A percentile compares a stretch with the other conserved stretches of the same genome.
Evolutionary conservation across 1,284 basidiomycete genomes (phyloP).

Genomic region (Papiliotrema nemorosa): DNA sequence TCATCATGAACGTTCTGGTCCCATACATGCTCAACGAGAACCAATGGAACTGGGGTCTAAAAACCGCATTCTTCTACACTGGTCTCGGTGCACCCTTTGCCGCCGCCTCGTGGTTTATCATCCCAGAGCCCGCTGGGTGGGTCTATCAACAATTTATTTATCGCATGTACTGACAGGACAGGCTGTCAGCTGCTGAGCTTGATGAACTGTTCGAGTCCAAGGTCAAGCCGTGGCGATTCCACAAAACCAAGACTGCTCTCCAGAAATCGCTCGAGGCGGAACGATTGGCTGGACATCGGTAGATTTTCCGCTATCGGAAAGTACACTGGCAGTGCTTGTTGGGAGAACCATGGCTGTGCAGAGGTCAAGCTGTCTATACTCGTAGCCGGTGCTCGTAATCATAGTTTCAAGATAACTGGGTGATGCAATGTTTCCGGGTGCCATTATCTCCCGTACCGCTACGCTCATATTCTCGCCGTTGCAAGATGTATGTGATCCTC

Average conservation of each 20-base stretch:
- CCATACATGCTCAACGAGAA: conserved; percentile 22
- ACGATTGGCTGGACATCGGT: too few relatives aligned
- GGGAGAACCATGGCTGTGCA: too few relatives aligned
- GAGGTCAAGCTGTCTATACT: too few relatives aligned
- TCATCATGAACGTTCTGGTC: conserved; percentile 22
- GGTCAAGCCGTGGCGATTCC: conserved; percentile 22
- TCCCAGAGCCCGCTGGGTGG: conserved; percentile 22
- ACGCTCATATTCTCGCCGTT: too few relatives aligned
- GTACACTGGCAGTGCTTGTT: too few relatives aligned
- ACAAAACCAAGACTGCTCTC: conserved; percentile 22
- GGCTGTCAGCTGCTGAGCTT: conserved; percentile 17
- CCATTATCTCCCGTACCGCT: too few relatives aligned
- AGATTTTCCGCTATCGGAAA: too few relatives aligned
- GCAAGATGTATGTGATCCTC: too few relatives aligned
- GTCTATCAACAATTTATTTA: not conserved
- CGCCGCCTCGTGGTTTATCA: conserved; percentile 20
- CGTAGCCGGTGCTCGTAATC: too few relatives aligned
- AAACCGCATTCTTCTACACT: conserved; percentile 22
- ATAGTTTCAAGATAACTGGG: too few relatives aligned
- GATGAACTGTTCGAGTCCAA: conserved; percentile 20
- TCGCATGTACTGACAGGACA: not conserved
- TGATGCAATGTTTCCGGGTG: too few relatives aligned
- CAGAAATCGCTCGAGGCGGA: conserved; percentile 7
- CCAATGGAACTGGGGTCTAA: conserved; percentile 20
- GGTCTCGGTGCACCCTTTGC: conserved; percentile 17